Conservation (phyloP, 2,329 filamentous ascomycete genomes). For the Nigrospora sphaerica region DNA sequence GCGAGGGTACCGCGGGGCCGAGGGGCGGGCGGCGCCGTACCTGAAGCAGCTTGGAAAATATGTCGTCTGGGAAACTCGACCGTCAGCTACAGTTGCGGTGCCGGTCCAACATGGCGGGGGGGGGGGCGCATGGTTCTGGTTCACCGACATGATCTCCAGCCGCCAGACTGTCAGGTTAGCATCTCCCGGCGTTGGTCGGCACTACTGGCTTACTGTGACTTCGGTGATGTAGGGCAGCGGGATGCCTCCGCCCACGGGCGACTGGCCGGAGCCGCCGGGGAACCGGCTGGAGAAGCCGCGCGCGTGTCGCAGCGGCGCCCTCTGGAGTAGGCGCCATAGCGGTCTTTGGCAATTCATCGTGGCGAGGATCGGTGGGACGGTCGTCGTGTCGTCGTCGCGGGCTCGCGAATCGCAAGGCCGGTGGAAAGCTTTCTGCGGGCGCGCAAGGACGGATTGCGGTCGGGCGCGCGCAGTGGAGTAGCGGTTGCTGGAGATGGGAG, state of each 20-base stretch:
- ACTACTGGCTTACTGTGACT: slow-evolving; percentile 34
- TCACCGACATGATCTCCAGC: slow-evolving; percentile 68
- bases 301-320: slow-evolving; percentile 24
- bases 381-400: no score
- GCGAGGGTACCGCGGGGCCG: slow-evolving; percentile 10
- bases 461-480: slow-evolving; percentile 1
- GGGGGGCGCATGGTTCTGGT: background rate
- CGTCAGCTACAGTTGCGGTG: slow-evolving; percentile 13
- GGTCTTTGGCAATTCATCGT: slow-evolving; percentile 29
- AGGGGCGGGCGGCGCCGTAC: slow-evolving; percentile 30
- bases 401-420: no score
- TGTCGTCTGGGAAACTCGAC: slow-evolving; percentile 52
- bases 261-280: slow-evolving; percentile 24
- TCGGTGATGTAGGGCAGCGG: slow-evolving; percentile 55
- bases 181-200: slow-evolving; percentile 1
- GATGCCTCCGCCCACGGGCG: slow-evolving; percentile 24
- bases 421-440: background rate
- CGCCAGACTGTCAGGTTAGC: slow-evolving; percentile 53
- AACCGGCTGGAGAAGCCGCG: slow-evolving; percentile 35
- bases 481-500: no score
- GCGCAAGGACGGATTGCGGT: background rate
- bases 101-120: background rate
- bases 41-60: slow-evolving; percentile 74
- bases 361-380: background rate
- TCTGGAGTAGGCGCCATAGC: slow-evolving; percentile 25